Evolutionary conservation across 371 early-diverging fungal species (phyloP).

Genomic region (Haplosporangium sp.): DNA sequence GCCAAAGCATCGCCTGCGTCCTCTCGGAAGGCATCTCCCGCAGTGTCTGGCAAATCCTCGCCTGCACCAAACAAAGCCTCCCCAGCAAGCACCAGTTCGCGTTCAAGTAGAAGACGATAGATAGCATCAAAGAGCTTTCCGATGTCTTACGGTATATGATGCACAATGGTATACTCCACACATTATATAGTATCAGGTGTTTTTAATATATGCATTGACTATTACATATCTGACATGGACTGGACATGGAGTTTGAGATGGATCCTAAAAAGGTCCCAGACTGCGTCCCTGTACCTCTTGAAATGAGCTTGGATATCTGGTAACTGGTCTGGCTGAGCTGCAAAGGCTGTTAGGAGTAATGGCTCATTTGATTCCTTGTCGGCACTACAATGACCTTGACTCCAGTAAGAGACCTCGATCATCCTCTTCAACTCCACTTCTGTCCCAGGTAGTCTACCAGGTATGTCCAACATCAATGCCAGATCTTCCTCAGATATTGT

Average conservation of each 20-base stretch:
- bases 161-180: neutral
- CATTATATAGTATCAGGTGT: neutral
- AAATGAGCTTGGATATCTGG: constrained; percentile 28
- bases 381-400: constrained; percentile 6
- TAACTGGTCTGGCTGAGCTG: constrained; percentile 47
- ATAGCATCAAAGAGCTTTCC: neutral
- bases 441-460: constrained; percentile 65
- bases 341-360: constrained; percentile 39
- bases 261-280: constrained; percentile 15
- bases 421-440: constrained; percentile 58
- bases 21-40: constrained; percentile 49
- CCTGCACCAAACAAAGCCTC: constrained; percentile 31
- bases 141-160: too few relatives aligned
- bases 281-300: constrained; percentile 22
- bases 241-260: constrained; percentile 33
- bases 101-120: constrained; percentile 42
- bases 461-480: constrained; percentile 67
- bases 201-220: neutral
- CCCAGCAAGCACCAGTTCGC: constrained; percentile 33
- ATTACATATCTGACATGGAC: constrained; percentile 26
- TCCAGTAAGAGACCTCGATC: constrained; percentile 66
- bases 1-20: constrained; percentile 46
- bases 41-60: constrained; percentile 44
- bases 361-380: constrained; percentile 3
- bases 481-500: constrained; percentile 58